Evolutionary conservation across 2,329 filamentous ascomycete species (phyloP).

Genomic region (Pezicula neosporulosa): DNA sequence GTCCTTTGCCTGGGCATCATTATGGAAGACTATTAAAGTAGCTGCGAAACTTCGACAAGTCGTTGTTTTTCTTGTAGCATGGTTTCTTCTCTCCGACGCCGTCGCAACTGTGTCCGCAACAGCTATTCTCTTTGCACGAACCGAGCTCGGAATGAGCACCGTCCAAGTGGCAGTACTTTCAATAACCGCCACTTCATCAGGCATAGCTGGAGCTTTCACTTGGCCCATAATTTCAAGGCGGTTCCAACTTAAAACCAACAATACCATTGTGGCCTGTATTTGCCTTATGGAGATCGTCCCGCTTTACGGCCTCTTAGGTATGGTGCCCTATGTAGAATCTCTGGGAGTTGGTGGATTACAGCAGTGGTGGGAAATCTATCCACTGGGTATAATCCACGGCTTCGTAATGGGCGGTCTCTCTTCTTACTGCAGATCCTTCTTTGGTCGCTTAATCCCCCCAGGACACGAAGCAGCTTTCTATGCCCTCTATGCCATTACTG

Average conservation of each 20-base stretch:
- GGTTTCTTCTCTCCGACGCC: conserved; percentile 92
- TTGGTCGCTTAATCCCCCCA: conserved; percentile 86
- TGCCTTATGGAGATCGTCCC: conserved; percentile 88
- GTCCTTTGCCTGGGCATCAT: conserved; percentile 77
- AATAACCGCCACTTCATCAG: conserved; percentile 80
- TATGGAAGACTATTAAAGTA: conserved; percentile 74
- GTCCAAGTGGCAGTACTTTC: conserved; percentile 89
- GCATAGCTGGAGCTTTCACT: conserved; percentile 81
- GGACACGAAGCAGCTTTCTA: conserved; percentile 95
- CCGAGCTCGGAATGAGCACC: conserved; percentile 82
- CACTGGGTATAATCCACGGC: conserved; percentile 84
- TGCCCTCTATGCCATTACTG: conserved; percentile 91
- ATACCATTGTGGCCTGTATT: conserved; percentile 88
- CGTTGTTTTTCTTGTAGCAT: conserved; percentile 75
- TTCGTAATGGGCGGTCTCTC: conserved; percentile 90
- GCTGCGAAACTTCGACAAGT: conserved; percentile 71
- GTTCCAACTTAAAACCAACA: conserved; percentile 69
- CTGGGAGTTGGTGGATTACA: conserved; percentile 81
- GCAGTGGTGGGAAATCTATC: conserved; percentile 95
- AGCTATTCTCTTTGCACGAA: conserved; percentile 93
- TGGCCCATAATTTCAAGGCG: conserved; percentile 77
- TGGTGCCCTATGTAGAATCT: conserved; percentile 71
- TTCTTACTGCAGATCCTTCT: conserved; percentile 87
- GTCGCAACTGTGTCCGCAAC: conserved; percentile 93
- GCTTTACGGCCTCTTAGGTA: conserved; percentile 84